Conservation (phyloP, 202 grass and related monocot species). For the Dendrocalamus latiflorus region DNA sequence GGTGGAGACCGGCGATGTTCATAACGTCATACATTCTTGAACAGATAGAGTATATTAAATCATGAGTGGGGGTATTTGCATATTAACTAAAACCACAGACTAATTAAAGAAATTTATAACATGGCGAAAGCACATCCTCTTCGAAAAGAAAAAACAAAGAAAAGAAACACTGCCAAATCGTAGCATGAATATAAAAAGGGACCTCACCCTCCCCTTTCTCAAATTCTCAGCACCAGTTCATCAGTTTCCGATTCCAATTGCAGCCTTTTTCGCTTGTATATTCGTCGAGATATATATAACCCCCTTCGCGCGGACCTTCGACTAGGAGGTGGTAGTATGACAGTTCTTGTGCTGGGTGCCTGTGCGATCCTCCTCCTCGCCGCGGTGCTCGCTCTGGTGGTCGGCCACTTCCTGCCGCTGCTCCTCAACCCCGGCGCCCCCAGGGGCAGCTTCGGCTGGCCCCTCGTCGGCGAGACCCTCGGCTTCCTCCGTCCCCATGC, state of each 20-base stretch:
- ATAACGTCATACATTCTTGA: too few species aligned
- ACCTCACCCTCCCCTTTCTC: not conserved
- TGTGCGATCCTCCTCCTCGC: not conserved
- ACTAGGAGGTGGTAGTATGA: not conserved
- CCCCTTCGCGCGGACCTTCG: not conserved
- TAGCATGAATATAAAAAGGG: not conserved
- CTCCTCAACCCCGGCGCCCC: conserved; percentile 14
- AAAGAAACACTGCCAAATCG: too few species aligned
- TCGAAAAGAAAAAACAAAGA: too few species aligned
- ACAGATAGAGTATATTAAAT: too few species aligned
- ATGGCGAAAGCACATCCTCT: too few species aligned
- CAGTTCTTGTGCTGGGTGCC: not conserved
- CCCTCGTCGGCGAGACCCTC: conserved; percentile 51
- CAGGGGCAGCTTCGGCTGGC: conserved; percentile 59
- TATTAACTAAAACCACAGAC: too few species aligned
- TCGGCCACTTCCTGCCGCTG: conserved; percentile 2
- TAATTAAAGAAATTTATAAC: too few species aligned
- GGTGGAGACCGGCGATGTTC: too few species aligned
- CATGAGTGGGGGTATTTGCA: too few species aligned
- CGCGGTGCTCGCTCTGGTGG: not conserved
- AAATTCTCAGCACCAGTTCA: not conserved
- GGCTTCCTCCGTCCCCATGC: conserved; percentile 34
- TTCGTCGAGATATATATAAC: not conserved
- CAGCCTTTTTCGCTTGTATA: not conserved
- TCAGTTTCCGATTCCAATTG: not conserved